Evolutionary conservation across 192 early-diverging fungal species (phyloP).

Genomic region (Podila minutissima): DNA sequence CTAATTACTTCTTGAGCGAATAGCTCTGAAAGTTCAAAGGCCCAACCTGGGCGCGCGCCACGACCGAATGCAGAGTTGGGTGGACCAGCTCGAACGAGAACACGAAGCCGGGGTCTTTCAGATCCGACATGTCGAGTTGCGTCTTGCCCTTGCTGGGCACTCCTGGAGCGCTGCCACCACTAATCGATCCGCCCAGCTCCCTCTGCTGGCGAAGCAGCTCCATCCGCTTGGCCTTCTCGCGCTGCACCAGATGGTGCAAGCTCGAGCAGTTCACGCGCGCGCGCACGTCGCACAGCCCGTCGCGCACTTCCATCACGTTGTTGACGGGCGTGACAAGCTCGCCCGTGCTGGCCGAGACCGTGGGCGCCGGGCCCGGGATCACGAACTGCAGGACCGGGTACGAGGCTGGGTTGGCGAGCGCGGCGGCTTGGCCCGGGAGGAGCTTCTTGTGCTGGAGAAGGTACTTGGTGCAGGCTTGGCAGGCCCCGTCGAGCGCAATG

Average conservation of each 20-base stretch:
- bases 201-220: conserved; percentile 2
- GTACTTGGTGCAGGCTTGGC: conserved; percentile 8
- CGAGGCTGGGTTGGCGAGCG: neutral
- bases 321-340: neutral
- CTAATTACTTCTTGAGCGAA: conserved; percentile 6
- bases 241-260: conserved; percentile 30
- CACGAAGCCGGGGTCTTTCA: conserved; percentile 43
- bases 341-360: neutral
- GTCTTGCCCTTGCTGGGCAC: neutral
- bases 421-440: neutral
- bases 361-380: conserved; percentile 2
- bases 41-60: conserved; percentile 5
- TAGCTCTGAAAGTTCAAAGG: conserved; percentile 35
- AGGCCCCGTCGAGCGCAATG: conserved; percentile 8
- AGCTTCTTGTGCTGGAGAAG: conserved; percentile 11
- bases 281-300: conserved; percentile 12
- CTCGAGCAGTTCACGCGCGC: conserved; percentile 43
- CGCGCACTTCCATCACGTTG: conserved; percentile 16
- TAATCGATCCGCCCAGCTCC: neutral
- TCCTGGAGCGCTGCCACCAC: neutral
- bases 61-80: conserved; percentile 20
- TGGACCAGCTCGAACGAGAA: conserved; percentile 39
- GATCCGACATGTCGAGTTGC: conserved; percentile 4
- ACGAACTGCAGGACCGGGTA: conserved; percentile 29
- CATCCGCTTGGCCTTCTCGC: conserved; percentile 18